Evolutionary conservation across 2,329 filamentous ascomycete genomes (phyloP).

Genomic region (Apiospora kogelbergensis): DNA sequence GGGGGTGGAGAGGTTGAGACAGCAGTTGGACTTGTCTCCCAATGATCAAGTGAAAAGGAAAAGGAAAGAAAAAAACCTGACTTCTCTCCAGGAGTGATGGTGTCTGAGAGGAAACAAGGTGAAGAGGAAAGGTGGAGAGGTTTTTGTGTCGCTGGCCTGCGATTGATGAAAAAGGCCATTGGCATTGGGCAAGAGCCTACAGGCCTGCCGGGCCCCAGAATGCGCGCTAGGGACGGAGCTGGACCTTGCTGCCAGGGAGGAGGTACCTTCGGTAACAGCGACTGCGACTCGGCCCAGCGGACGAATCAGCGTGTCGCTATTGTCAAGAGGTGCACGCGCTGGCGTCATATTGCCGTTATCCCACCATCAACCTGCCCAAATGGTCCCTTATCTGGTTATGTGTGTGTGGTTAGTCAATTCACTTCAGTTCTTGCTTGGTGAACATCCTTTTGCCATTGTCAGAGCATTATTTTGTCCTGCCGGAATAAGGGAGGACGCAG

Average conservation of each 20-base stretch:
- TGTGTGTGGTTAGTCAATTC: neutral
- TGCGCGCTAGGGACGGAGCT: conserved; percentile 15
- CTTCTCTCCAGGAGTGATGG: conserved; percentile 18
- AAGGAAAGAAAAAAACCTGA: conserved; percentile 23
- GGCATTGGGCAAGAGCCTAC: conserved; percentile 13
- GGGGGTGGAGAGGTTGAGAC: conserved; percentile 27
- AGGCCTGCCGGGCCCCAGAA: conserved; percentile 13
- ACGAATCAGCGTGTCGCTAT: conserved; percentile 28
- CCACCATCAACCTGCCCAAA: neutral
- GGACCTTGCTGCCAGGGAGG: neutral
- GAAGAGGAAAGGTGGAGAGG: conserved; percentile 37
- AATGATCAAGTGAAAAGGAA: conserved; percentile 24
- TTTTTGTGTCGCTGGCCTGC: conserved; percentile 27
- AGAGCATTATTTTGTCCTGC: too few relatives aligned
- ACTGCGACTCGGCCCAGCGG: conserved; percentile 26
- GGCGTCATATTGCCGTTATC: conserved; percentile 8
- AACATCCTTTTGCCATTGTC: too few relatives aligned
- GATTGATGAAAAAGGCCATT: conserved; percentile 23
- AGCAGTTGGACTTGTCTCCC: conserved; percentile 29
- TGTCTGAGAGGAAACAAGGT: conserved; percentile 22
- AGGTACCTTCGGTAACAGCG: conserved; percentile 13
- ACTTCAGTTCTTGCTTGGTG: too few relatives aligned
- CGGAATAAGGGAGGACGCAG: neutral
- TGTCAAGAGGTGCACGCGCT: neutral
- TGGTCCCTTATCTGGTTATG: neutral